phyloP scores from a whole-genome alignment of 2,329 filamentous ascomycete species.

The Phyllosticta ampelicida region DNA sequence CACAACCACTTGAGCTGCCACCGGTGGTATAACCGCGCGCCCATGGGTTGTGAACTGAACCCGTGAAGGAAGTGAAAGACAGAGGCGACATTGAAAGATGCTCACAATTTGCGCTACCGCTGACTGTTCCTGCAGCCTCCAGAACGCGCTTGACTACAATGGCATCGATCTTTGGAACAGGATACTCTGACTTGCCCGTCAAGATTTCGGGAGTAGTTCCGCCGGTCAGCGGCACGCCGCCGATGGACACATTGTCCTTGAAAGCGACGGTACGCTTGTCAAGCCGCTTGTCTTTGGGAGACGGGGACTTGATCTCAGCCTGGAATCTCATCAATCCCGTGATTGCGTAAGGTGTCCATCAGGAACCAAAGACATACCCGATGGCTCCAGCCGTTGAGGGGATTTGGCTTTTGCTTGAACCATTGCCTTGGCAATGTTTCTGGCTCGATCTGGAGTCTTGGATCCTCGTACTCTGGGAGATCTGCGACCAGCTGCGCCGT shows the following conservation, averaged over 20 bases:
- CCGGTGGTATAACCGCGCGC: conserved; percentile 25
- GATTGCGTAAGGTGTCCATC: background rate
- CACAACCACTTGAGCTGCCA: conserved; percentile 25
- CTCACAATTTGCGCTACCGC: conserved; percentile 38
- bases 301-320: conserved; percentile 9
- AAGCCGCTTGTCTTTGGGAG: conserved; percentile 13
- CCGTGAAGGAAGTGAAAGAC: conserved; percentile 35
- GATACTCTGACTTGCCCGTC: conserved; percentile 25
- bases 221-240: conserved; percentile 34
- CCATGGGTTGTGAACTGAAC: conserved; percentile 34
- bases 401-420: conserved; percentile 12
- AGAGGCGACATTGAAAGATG: conserved; percentile 35
- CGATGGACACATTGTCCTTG: conserved; percentile 40
- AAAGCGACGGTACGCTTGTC: conserved; percentile 28
- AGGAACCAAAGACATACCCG: background rate
- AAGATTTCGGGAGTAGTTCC: conserved; percentile 32
- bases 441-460: conserved; percentile 14
- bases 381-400: conserved; percentile 19
- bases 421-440: conserved; percentile 15
- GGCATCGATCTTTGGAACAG: conserved; percentile 33
- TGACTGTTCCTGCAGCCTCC: conserved; percentile 32
- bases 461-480: conserved; percentile 16
- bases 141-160: conserved; percentile 35
- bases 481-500: conserved; percentile 13
- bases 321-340: background rate